Evolutionary conservation across 495 filamentous ascomycete species (phyloP), one percentile per base, ranked within the genome.

Genomic region (Bacidia rubella): DNA sequence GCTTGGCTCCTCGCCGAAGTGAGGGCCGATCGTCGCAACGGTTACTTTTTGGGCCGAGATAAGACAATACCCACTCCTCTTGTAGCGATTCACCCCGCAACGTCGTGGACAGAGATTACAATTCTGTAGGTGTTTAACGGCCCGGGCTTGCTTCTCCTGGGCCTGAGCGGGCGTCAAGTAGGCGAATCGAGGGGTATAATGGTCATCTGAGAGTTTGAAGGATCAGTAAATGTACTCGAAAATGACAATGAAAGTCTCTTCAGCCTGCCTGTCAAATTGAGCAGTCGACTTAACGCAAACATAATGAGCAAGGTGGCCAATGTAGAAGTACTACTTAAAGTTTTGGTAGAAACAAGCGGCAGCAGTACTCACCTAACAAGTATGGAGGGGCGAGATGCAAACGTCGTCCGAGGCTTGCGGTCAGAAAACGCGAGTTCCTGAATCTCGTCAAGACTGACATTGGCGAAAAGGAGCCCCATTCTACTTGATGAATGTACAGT

Each of bases 31-130:
- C 20, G 80, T 79, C 54, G 85, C 85, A 52, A 87, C 81, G 59
- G 84, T 86, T 45, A 77, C 83, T 44, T 70, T 79, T 48, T 80
- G 71, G 1, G 76, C 76, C 19, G 83, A 82, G 57, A 87, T 86
- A 21, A 88, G 66, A 59, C 84, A 88, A 58, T 77, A 67, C n/a
- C 84, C 84, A 19, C 81, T 83, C 51, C 67, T 78, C 62, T 86
- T 76, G 51, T 77, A 85, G 22, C 84, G 76, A 62, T 89, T 87
- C 19, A 87, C 80, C 23, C 77, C 76, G 64, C 85, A 89, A 11
- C 77, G 70, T 1, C 83, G 72, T 0, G 85, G 85, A 54, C 83
- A 90, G 21, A 89, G 74, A 57, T 88, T 89, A 66, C 83, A 89
- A 45, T 86, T 77, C 12, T 70, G 64, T 11, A 90, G 68, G 58